These are phyloP conservation scores for Colletotrichum spinosum DNA, from an alignment of 2,329 filamentous ascomycete genomes.

Conservation along the genomic window DNA sequence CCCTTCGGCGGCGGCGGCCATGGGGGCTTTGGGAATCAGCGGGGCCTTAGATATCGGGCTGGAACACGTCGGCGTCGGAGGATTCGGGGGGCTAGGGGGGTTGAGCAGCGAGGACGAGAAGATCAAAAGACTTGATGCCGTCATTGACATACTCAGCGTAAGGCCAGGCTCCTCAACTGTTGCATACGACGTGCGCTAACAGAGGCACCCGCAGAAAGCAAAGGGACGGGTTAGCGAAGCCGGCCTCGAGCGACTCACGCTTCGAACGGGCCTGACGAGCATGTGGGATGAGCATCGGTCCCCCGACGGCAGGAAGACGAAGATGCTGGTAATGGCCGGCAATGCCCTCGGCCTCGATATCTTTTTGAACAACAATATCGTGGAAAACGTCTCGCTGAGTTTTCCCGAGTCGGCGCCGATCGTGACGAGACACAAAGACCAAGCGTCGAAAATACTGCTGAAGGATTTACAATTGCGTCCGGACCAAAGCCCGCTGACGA, in stretches of 20 bases:
- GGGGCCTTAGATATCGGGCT: slow-evolving; percentile 63
- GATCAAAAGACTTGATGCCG: slow-evolving; percentile 63
- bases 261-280: slow-evolving; percentile 73
- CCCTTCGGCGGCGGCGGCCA: slow-evolving; percentile 71
- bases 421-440: slow-evolving; percentile 69
- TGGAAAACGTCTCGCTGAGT: slow-evolving; percentile 70
- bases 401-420: slow-evolving; percentile 71
- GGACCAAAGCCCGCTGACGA: slow-evolving; percentile 74
- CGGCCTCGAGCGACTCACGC: slow-evolving; percentile 77
- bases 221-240: slow-evolving; percentile 79
- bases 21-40: slow-evolving; percentile 66
- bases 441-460: slow-evolving; percentile 74
- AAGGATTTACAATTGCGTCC: slow-evolving; percentile 71
- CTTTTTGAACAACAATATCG: slow-evolving; percentile 69
- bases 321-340: slow-evolving; percentile 71
- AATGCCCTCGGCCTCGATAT: slow-evolving; percentile 72
- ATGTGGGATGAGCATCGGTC: slow-evolving; percentile 67
- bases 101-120: slow-evolving; percentile 66
- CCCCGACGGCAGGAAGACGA: slow-evolving; percentile 60
- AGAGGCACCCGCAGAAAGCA: slow-evolving; percentile 28
- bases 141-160: slow-evolving; percentile 64
- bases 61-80: slow-evolving; percentile 62
- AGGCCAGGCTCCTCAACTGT: slow-evolving; percentile 45
- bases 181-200: slow-evolving; percentile 42
- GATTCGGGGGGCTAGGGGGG: slow-evolving; percentile 51